Evolutionary conservation across 495 filamentous ascomycete species (phyloP).

Genomic region (Podospora pseudocomata): DNA sequence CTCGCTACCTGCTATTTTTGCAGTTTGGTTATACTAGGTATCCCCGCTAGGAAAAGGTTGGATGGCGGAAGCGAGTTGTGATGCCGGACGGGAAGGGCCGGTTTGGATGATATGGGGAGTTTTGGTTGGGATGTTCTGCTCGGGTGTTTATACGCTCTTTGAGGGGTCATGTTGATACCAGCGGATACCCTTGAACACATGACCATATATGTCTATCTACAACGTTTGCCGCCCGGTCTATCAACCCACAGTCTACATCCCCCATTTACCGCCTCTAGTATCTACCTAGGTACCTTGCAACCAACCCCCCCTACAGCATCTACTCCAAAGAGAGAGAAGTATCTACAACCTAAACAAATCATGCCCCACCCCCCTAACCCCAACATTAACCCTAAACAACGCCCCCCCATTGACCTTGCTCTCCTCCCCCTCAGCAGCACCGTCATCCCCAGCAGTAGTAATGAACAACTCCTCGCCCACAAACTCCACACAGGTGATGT

Average conservation of each 20-base stretch:
- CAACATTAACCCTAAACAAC: constrained; percentile 67
- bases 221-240: no score
- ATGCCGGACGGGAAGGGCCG: no score
- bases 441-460: constrained; percentile 62
- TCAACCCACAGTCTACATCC: no score
- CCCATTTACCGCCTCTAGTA: no score
- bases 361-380: constrained; percentile 54
- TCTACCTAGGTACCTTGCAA: no score
- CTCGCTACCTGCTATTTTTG: not conserved
- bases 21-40: not conserved
- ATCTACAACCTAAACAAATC: constrained; percentile 51
- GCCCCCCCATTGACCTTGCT: constrained; percentile 62
- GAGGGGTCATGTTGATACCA: no score
- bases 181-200: no score
- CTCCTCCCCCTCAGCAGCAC: constrained; percentile 51
- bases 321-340: not conserved
- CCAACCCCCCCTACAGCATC: no score
- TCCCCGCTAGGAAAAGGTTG: not conserved
- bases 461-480: constrained; percentile 72
- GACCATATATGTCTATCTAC: no score
- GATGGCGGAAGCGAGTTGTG: not conserved
- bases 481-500: constrained; percentile 69
- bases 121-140: no score
- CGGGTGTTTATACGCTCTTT: no score
- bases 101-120: no score